Evolutionary conservation across 352 stramenopile species (phyloP).

Genomic region (Phytophthora pistaciae): DNA sequence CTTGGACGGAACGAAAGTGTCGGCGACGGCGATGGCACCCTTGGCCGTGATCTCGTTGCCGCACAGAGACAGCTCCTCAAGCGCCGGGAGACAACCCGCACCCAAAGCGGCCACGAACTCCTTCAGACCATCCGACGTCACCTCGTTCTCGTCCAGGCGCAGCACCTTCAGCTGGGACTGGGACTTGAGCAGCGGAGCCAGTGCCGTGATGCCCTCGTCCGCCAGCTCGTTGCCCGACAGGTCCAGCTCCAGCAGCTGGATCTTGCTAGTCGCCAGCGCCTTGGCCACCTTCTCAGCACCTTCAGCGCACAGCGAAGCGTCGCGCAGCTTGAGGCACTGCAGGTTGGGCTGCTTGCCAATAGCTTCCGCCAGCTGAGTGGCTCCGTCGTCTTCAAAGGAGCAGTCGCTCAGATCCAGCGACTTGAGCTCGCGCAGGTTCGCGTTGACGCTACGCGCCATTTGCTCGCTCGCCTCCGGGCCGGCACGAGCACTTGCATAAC

Average conservation of each 20-base stretch:
- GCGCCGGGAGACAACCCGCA: slow-evolving; percentile 35
- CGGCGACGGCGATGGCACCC: slow-evolving; percentile 67
- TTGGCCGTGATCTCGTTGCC: slow-evolving; percentile 86
- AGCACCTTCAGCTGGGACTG: slow-evolving; percentile 66
- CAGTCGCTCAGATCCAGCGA: slow-evolving; percentile 95
- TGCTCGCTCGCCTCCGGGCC: slow-evolving; percentile 59
- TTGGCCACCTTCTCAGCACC: slow-evolving; percentile 77
- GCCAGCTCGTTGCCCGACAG: slow-evolving; percentile 92
- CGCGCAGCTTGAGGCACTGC: slow-evolving; percentile 87
- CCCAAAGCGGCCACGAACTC: slow-evolving; percentile 41
- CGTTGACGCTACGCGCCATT: slow-evolving; percentile 57
- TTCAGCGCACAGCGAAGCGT: slow-evolving; percentile 88
- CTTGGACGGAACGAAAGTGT: slow-evolving; percentile 55
- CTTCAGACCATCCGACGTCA: slow-evolving; percentile 68
- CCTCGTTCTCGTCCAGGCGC: slow-evolving; percentile 85
- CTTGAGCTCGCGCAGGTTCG: slow-evolving; percentile 58
- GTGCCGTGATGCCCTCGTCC: slow-evolving; percentile 67
- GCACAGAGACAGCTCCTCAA: slow-evolving; percentile 67
- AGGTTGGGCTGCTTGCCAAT: slow-evolving; percentile 76
- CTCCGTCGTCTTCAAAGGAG: slow-evolving; percentile 88
- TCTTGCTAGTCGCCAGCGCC: slow-evolving; percentile 64
- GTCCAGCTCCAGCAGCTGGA: slow-evolving; percentile 84
- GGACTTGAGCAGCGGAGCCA: slow-evolving; percentile 70
- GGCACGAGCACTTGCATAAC: slow-evolving; percentile 74
- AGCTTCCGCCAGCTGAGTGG: slow-evolving; percentile 70